Evolutionary conservation across 371 early-diverging fungal species (phyloP).

Genomic region (Actinomucor elegans): DNA sequence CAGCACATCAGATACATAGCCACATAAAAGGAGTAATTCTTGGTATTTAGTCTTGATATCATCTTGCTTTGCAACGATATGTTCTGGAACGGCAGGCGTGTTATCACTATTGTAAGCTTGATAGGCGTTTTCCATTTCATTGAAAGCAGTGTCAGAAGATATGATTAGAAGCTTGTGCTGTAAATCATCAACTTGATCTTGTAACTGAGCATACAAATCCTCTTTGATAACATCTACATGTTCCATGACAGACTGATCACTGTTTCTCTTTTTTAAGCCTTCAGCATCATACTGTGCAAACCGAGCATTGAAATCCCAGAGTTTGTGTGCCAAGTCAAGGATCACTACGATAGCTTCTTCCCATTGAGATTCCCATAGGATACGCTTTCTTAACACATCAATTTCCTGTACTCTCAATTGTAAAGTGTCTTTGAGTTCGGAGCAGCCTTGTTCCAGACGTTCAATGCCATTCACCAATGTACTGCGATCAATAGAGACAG

Average conservation of each 20-base stretch:
- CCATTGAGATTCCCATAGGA: constrained; percentile 23
- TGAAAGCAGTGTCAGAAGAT: constrained; percentile 11
- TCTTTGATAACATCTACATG: background rate
- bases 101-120: background rate
- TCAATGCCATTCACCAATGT: constrained; percentile 35
- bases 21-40: constrained; percentile 14
- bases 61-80: constrained; percentile 9
- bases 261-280: constrained; percentile 11
- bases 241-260: background rate
- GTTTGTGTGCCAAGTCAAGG: constrained; percentile 17
- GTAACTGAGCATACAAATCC: background rate
- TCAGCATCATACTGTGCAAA: constrained; percentile 36
- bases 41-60: constrained; percentile 8
- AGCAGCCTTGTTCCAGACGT: constrained; percentile 23
- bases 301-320: constrained; percentile 37
- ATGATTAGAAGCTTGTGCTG: constrained; percentile 1
- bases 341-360: constrained; percentile 15
- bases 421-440: constrained; percentile 18
- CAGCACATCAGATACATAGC: constrained; percentile 22
- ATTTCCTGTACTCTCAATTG: constrained; percentile 22
- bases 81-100: background rate
- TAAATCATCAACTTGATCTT: background rate
- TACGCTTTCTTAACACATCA: constrained; percentile 12
- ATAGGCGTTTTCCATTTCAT: constrained; percentile 14
- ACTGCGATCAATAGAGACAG: constrained; percentile 36